Percentiles rank a stretch among this genome's conserved stretches.
Conservation (phyloP, 306 rosid species). For the Trifolium subterraneum region DNA sequence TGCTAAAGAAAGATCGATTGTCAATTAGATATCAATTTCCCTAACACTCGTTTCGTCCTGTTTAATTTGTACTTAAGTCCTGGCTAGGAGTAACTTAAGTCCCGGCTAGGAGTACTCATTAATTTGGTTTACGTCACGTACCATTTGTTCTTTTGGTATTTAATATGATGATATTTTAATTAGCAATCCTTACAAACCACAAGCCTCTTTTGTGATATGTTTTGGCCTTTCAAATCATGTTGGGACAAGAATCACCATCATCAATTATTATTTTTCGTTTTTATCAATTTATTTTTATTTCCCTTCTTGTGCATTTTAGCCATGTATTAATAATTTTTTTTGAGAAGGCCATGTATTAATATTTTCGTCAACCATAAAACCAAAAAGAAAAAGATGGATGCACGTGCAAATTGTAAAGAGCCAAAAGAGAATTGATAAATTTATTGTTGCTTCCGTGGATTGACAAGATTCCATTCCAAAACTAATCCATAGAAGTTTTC, state of each 20-base stretch:
- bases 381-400: not conserved
- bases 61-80: not conserved
- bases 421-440: not conserved
- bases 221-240: slow-evolving; percentile 58
- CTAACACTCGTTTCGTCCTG: no score
- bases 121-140: not conserved
- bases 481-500: slow-evolving; percentile 19
- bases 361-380: not conserved
- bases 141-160: slow-evolving; percentile 8
- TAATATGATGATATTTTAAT: slow-evolving; percentile 40
- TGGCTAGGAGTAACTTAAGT: not conserved
- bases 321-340: no score
- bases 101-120: not conserved
- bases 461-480: slow-evolving; percentile 22
- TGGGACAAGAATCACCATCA: slow-evolving; percentile 53
- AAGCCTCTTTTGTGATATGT: slow-evolving; percentile 9
- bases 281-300: no score
- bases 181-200: slow-evolving; percentile 33
- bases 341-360: no score
- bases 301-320: no score
- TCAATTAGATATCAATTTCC: no score
- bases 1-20: no score
- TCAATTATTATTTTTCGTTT: slow-evolving; percentile 9
- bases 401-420: slow-evolving; percentile 6
- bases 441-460: slow-evolving; percentile 38